These are phyloP conservation scores for Fusarium sambucinum DNA, from an alignment of 2,329 filamentous ascomycete genomes.

Conservation along the genomic window DNA sequence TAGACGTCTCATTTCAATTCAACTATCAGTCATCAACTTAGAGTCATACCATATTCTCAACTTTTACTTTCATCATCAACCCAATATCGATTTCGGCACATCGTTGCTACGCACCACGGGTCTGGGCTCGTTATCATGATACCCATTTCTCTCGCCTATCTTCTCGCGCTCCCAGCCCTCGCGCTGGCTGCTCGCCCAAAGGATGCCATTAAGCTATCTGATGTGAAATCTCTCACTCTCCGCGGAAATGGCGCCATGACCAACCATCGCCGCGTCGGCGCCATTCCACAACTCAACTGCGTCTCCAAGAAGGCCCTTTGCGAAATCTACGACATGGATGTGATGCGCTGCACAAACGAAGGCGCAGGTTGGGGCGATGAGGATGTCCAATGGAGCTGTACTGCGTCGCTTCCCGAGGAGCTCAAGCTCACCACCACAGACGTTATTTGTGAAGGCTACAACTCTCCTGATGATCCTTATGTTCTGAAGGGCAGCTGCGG, in stretches of 20 bases:
- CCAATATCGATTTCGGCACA: not conserved
- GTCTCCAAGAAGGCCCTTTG: conserved; percentile 74
- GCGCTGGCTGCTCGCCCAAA: conserved; percentile 52
- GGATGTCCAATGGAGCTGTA: conserved; percentile 93
- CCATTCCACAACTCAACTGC: conserved; percentile 85
- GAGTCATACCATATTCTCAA: not conserved
- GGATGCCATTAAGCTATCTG: conserved; percentile 68
- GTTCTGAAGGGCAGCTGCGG: conserved; percentile 93
- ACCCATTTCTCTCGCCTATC: conserved; percentile 36
- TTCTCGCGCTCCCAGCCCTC: conserved; percentile 46
- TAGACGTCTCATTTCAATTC: not conserved
- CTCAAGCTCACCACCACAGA: conserved; percentile 85
- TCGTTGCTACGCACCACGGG: not conserved
- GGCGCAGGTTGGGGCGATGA: conserved; percentile 82
- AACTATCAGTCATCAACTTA: not conserved
- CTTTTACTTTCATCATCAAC: not conserved
- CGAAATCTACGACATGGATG: conserved; percentile 78
- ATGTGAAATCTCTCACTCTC: conserved; percentile 83
- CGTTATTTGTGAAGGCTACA: conserved; percentile 92
- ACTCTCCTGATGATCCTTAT: conserved; percentile 79
- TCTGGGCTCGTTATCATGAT: conserved; percentile 46
- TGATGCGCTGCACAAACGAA: conserved; percentile 90
- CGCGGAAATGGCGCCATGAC: conserved; percentile 74
- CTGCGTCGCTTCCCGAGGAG: conserved; percentile 69
- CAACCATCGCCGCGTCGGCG: conserved; percentile 77